A percentile compares a stretch with the other conserved stretches of the same genome.
These are phyloP conservation scores for Arthrobotrys sinensis DNA, from an alignment of 2,329 filamentous ascomycete genomes.

Conservation along the genomic window DNA sequence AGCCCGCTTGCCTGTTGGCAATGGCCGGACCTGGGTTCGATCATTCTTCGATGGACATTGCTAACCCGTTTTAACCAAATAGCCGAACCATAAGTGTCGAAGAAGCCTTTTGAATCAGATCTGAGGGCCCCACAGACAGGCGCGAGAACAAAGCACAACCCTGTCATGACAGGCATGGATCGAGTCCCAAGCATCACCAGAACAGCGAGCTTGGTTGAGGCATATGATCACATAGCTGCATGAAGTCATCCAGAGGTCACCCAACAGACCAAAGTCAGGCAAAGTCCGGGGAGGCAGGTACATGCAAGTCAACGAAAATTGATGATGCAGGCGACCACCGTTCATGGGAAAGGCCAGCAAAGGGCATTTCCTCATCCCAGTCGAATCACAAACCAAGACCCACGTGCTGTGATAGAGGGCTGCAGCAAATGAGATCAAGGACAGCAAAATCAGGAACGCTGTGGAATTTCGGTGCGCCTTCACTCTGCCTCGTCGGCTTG, in stretches of 20 bases:
- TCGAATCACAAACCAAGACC: slow-evolving; percentile 3
- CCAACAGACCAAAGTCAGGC: slow-evolving; percentile 7
- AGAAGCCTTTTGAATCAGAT: slow-evolving; percentile 37
- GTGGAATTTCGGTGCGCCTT: slow-evolving; percentile 31
- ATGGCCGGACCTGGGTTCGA: slow-evolving; percentile 28
- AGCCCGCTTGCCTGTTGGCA: background rate
- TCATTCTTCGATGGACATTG: slow-evolving; percentile 38
- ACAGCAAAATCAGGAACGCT: slow-evolving; percentile 27
- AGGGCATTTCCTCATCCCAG: slow-evolving; percentile 2
- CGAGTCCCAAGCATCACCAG: slow-evolving; percentile 29
- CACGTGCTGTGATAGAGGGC: slow-evolving; percentile 17
- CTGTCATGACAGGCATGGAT: slow-evolving; percentile 27
- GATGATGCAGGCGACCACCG: background rate
- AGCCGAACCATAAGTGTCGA: slow-evolving; percentile 46
- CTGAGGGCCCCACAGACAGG: slow-evolving; percentile 22
- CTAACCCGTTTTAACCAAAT: slow-evolving; percentile 61
- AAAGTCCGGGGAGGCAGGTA: slow-evolving; percentile 5
- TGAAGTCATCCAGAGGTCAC: slow-evolving; percentile 27
- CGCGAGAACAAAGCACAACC: slow-evolving; percentile 14
- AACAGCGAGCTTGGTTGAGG: slow-evolving; percentile 19
- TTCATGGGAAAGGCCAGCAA: background rate
- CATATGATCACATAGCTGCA: slow-evolving; percentile 50
- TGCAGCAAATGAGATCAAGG: slow-evolving; percentile 21
- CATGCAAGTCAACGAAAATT: slow-evolving; percentile 22
- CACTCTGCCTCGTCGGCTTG: slow-evolving; percentile 39